Base-by-base conservation (phyloP, 805 yeast genomes). In the Candida rishiriensis region DNA sequence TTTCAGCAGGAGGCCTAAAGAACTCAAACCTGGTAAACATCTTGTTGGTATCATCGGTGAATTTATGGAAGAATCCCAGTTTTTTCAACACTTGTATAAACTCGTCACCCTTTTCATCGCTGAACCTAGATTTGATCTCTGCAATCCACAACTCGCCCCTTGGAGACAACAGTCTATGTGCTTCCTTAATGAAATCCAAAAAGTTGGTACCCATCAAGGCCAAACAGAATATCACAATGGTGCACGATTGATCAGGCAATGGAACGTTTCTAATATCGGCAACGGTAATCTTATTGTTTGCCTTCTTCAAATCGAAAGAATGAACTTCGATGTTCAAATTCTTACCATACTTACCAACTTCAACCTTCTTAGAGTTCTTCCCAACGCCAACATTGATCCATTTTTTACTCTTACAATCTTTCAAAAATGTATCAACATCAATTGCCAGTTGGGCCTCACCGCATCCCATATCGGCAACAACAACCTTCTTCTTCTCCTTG, bases 181-280 rank as follows among this genome's bases (percentile, higher is more conserved):
- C 98, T 61, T 93, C 99, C 46, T 81, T 73, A 42, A 93, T 79
- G 60, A 93, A 93, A 60, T 93, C 98, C 48, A 90, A 69, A 61
- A 91, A 89, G 60, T 93, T 93, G 3, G 98, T 91, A 3, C 99
- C 99, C 99, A 93, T 93, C 47, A 93, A 71, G 0, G 98, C 93
- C 40, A 93, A 72, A 64, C 99, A 93, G 65, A 90, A 93, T 6
- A 93, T 78, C n/a, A 88, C 99, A 37, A 93, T 73, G 18, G 89
- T 78, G 56, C 93, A 88, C 1, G 93, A 83, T 42, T 75, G 75
- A 60, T 89, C 88, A 2, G 72, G 75, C 50, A 93, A 65, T 16
- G 99, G 99, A 10, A 91, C 97, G 56, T 88, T 75, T 60, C 81
- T 85, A 52, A 93, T 87, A 69, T 93, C 99, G 0, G 98, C 97